Conservation (phyloP, 192 early-diverging fungal genomes). For the Podila minutissima region DNA sequence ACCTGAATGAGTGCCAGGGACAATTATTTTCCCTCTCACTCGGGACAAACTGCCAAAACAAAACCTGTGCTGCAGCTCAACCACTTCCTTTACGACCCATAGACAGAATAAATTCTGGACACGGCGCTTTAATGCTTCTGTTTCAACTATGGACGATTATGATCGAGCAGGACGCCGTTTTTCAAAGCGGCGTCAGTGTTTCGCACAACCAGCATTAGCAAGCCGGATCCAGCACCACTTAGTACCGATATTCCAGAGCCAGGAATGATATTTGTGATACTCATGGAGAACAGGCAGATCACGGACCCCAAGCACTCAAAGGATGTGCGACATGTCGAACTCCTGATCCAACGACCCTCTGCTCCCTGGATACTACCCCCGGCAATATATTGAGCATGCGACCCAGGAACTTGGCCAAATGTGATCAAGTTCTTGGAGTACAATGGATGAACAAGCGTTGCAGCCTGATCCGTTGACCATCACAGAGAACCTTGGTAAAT, state of each 20-base stretch:
- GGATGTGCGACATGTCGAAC: slow-evolving; percentile 87
- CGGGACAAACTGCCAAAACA: no score
- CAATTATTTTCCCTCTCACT: no score
- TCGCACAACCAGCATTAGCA: not conserved
- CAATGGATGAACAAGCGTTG: slow-evolving; percentile 73
- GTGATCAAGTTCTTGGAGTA: slow-evolving; percentile 70
- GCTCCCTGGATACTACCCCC: slow-evolving; percentile 63
- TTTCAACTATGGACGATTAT: slow-evolving; percentile 82
- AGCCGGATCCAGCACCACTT: not conserved
- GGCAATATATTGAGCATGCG: slow-evolving; percentile 84
- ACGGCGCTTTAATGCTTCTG: slow-evolving; percentile 70
- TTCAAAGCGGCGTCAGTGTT: slow-evolving; percentile 33
- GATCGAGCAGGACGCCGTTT: slow-evolving; percentile 60
- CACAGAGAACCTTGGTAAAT: slow-evolving; percentile 36
- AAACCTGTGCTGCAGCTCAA: slow-evolving; percentile 22
- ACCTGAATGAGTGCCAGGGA: no score
- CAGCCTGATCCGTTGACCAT: slow-evolving; percentile 71
- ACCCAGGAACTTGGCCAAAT: slow-evolving; percentile 73
- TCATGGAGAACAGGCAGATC: slow-evolving; percentile 72
- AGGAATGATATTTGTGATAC: slow-evolving; percentile 39
- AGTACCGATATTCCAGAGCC: slow-evolving; percentile 23
- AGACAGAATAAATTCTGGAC: slow-evolving; percentile 94
- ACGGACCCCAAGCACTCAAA: slow-evolving; percentile 86
- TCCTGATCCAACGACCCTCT: slow-evolving; percentile 54
- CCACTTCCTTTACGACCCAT: slow-evolving; percentile 88